phyloP scores from a whole-genome alignment of 1,284 basidiomycete species.

The Gomphus sp. region DNA sequence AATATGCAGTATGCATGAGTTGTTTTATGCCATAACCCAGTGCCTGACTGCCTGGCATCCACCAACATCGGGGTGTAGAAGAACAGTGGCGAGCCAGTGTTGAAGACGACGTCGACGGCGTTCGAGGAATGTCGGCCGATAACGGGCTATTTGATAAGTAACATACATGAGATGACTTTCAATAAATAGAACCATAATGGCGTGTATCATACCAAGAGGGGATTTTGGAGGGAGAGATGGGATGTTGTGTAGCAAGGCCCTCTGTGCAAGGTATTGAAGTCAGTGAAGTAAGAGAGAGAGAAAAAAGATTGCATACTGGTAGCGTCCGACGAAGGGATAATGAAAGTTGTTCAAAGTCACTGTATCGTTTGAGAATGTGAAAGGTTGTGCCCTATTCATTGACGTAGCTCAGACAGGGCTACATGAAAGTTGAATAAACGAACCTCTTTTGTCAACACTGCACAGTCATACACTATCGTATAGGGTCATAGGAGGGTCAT shows the following conservation, averaged over 20 bases:
- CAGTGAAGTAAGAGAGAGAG: background rate
- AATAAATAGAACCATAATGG: background rate
- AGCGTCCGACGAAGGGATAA: slow-evolving; percentile 39
- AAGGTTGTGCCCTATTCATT: slow-evolving; percentile 47
- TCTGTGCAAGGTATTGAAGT: slow-evolving; percentile 20
- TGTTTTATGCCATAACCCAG: slow-evolving; percentile 44
- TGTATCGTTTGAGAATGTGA: slow-evolving; percentile 63
- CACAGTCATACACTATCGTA: slow-evolving; percentile 12
- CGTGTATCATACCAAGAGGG: slow-evolving; percentile 39
- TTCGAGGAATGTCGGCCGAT: slow-evolving; percentile 61
- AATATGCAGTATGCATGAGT: background rate
- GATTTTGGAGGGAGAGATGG: slow-evolving; percentile 64
- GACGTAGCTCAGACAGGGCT: background rate
- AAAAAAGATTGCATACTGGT: slow-evolving; percentile 32
- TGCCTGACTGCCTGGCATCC: slow-evolving; percentile 46
- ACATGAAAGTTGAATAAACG: background rate
- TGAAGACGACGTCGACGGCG: slow-evolving; percentile 54
- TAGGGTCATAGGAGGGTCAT: background rate
- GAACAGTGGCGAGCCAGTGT: slow-evolving; percentile 55
- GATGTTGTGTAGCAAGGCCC: slow-evolving; percentile 38
- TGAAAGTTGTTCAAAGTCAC: slow-evolving; percentile 54
- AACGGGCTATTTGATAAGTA: slow-evolving; percentile 24
- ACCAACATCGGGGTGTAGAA: slow-evolving; percentile 68
- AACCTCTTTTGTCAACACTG: slow-evolving; percentile 12
- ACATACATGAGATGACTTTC: background rate